Conservation (phyloP, 805 yeast genomes). For the Scheffersomyces coipomensis region DNA sequence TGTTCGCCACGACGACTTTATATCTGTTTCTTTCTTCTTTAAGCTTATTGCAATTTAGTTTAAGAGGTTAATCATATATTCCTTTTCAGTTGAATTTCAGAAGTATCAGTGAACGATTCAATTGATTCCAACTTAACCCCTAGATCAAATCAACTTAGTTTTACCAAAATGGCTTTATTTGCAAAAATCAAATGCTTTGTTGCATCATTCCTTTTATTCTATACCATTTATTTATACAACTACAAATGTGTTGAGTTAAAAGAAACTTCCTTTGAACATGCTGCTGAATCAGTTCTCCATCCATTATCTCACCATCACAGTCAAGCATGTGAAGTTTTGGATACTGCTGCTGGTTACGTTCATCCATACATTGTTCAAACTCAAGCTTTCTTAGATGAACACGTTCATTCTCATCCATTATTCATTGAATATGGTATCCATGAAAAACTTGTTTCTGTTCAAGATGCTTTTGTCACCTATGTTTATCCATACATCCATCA, state of each 20-base stretch:
- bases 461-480: slow-evolving; percentile 19
- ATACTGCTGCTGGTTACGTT: slow-evolving; percentile 23
- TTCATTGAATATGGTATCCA: slow-evolving; percentile 31
- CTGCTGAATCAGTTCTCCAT: slow-evolving; percentile 29
- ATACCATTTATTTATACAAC: slow-evolving; percentile 34
- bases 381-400: slow-evolving; percentile 30
- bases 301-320: slow-evolving; percentile 38
- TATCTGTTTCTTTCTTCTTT: too few relatives aligned
- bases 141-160: neutral
- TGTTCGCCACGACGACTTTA: too few relatives aligned
- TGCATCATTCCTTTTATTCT: slow-evolving; percentile 17
- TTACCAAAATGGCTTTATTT: slow-evolving; percentile 5
- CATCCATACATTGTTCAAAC: slow-evolving; percentile 29
- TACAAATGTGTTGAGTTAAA: slow-evolving; percentile 37
- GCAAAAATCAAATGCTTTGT: slow-evolving; percentile 9
- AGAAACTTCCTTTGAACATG: slow-evolving; percentile 27
- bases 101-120: too few relatives aligned
- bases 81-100: too few relatives aligned
- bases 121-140: too few relatives aligned
- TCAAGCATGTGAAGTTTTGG: slow-evolving; percentile 31
- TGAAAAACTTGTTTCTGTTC: slow-evolving; percentile 22
- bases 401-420: slow-evolving; percentile 35
- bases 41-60: too few relatives aligned
- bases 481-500: slow-evolving; percentile 31
- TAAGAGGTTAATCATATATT: too few relatives aligned